phyloP scores from a whole-genome alignment of 805 yeast species.

The Kodamaea sagamina region DNA sequence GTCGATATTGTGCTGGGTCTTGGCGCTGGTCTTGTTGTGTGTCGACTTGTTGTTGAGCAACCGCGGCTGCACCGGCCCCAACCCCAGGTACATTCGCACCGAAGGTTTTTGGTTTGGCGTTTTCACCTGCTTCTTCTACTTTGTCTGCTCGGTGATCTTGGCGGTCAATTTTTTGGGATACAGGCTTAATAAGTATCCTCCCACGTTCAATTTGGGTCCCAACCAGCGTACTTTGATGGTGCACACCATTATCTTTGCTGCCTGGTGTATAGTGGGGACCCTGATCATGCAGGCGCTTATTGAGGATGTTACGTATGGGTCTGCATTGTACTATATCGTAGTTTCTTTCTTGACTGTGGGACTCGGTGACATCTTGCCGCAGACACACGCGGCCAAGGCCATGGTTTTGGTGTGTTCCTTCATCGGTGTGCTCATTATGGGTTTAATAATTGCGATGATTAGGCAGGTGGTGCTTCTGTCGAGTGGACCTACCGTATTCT shows the following conservation, averaged over 20 bases:
- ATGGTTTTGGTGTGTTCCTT: slow-evolving; percentile 64
- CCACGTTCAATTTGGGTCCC: slow-evolving; percentile 63
- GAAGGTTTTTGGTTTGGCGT: slow-evolving; percentile 83
- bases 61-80: slow-evolving; percentile 17
- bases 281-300: slow-evolving; percentile 42
- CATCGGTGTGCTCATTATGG: slow-evolving; percentile 70
- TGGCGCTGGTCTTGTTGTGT: slow-evolving; percentile 57
- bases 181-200: slow-evolving; percentile 58
- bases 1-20: slow-evolving; percentile 64
- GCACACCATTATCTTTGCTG: slow-evolving; percentile 61
- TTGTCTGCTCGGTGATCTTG: slow-evolving; percentile 54
- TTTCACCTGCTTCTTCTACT: slow-evolving; percentile 63
- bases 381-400: slow-evolving; percentile 53
- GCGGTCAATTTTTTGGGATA: slow-evolving; percentile 65
- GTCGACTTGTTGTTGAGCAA: slow-evolving; percentile 47
- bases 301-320: slow-evolving; percentile 49
- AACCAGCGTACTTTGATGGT: slow-evolving; percentile 75
- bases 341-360: slow-evolving; percentile 81
- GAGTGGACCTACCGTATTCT: slow-evolving; percentile 61
- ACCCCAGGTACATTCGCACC: slow-evolving; percentile 31
- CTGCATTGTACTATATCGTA: slow-evolving; percentile 70
- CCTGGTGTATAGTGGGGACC: slow-evolving; percentile 76
- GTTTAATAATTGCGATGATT: slow-evolving; percentile 71
- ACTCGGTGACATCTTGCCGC: slow-evolving; percentile 70
- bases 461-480: slow-evolving; percentile 63